These are phyloP conservation scores for Macroventuria anomochaeta DNA, from an alignment of 2,329 filamentous ascomycete species.

Conservation along the genomic window DNA sequence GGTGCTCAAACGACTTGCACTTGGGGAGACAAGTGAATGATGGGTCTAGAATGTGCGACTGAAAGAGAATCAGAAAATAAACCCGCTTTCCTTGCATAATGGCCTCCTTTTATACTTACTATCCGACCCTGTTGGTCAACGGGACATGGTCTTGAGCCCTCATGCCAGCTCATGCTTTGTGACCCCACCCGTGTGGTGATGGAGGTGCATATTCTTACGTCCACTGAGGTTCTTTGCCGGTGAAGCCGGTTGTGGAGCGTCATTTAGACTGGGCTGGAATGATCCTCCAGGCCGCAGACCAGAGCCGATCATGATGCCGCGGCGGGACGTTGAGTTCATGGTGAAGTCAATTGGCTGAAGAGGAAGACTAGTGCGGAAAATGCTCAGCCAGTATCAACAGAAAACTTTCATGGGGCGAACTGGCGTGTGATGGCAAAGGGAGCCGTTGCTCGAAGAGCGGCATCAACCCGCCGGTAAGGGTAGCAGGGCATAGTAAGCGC, in stretches of 20 bases:
- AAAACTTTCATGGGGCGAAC: conserved; percentile 38
- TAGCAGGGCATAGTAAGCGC: conserved; percentile 48
- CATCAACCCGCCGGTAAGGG: conserved; percentile 42
- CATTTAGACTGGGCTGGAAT: conserved; percentile 46
- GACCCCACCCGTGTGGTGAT: conserved; percentile 50
- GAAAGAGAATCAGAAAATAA: conserved; percentile 40
- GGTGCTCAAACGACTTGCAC: conserved; percentile 6
- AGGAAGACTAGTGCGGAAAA: conserved; percentile 31
- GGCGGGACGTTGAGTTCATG: conserved; percentile 31
- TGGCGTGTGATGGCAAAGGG: conserved; percentile 41
- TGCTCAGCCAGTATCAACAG: conserved; percentile 41
- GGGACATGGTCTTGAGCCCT: conserved; percentile 45
- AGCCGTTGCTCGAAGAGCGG: conserved; percentile 36
- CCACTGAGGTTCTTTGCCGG: conserved; percentile 47
- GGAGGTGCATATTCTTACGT: conserved; percentile 49
- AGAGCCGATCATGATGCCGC: conserved; percentile 46
- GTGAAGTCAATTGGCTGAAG: conserved; percentile 42
- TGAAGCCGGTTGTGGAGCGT: conserved; percentile 44
- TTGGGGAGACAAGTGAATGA: conserved; percentile 12
- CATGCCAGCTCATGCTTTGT: conserved; percentile 39
- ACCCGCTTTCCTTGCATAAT: conserved; percentile 21
- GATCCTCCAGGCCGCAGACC: conserved; percentile 36
- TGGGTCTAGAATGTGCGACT: conserved; percentile 23
- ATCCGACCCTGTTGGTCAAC: conserved; percentile 31
- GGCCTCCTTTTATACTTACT: conserved; percentile 49